A percentile compares a stretch with the other conserved stretches of the same genome.
Conservation (phyloP, 208 protist genomes). For the Leishmania aethiopica region DNA sequence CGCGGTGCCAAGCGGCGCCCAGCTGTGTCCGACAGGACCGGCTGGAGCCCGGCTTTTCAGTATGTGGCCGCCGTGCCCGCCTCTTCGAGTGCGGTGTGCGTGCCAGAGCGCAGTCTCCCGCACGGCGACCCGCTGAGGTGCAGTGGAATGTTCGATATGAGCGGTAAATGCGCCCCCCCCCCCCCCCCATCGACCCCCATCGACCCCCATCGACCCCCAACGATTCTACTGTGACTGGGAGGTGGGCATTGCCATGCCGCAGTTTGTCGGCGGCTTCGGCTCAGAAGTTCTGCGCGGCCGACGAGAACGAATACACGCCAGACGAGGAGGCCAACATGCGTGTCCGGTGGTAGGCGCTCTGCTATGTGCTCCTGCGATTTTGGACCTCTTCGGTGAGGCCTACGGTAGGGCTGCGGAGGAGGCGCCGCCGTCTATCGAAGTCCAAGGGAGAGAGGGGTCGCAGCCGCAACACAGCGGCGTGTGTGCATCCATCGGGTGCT, state of each 20-base stretch:
- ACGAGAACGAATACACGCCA: constrained; percentile 29
- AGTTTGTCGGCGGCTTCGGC: constrained; percentile 40
- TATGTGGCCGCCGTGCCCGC: constrained; percentile 1
- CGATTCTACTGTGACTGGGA: constrained; percentile 35
- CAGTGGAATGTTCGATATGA: constrained; percentile 21
- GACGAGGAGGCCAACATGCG: constrained; percentile 14
- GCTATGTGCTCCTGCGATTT: constrained; percentile 25
- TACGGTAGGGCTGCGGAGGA: constrained; percentile 30
- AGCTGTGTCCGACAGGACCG: background rate
- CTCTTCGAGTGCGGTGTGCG: background rate
- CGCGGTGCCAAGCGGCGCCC: background rate
- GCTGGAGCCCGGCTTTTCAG: constrained; percentile 4
- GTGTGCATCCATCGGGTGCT: background rate
- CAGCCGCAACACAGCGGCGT: background rate
- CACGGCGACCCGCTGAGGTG: constrained; percentile 39
- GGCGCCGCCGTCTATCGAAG: constrained; percentile 8
- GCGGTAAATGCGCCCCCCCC: background rate
- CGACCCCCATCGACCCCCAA: background rate
- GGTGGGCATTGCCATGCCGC: constrained; percentile 40
- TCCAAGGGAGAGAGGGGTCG: background rate
- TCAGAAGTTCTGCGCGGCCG: constrained; percentile 33
- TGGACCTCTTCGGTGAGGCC: constrained; percentile 41
- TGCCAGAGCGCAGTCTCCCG: constrained; percentile 23
- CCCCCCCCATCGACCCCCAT: no score
- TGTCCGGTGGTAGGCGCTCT: constrained; percentile 35